Evolutionary conservation across 257 asterid genomes (phyloP).

Genomic region (Linderniella brevidens): DNA sequence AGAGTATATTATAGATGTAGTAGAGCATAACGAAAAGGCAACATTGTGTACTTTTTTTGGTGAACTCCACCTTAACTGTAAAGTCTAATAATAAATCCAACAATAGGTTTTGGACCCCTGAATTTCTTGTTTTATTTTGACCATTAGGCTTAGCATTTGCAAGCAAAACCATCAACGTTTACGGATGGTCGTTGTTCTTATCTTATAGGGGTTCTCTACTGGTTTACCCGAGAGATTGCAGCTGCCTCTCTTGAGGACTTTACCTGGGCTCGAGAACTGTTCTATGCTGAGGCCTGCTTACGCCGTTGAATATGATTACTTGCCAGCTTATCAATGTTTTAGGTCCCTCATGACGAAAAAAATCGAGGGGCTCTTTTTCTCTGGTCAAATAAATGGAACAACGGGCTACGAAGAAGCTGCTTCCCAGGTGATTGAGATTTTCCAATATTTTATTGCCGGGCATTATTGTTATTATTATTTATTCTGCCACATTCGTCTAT

Average conservation of each 20-base stretch:
- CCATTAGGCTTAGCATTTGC: too few relatives aligned
- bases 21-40: too few relatives aligned
- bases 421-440: conserved; percentile 58
- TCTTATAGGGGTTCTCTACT: conserved; percentile 80
- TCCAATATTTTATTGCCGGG: neutral
- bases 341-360: conserved; percentile 94
- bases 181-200: conserved; percentile 4
- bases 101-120: too few relatives aligned
- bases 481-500: conserved; percentile 6
- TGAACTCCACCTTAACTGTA: too few relatives aligned
- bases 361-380: conserved; percentile 88
- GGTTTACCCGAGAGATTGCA: conserved; percentile 96
- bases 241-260: conserved; percentile 78
- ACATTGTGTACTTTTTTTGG: too few relatives aligned
- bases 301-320: conserved; percentile 95
- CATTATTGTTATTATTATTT: conserved; percentile 1
- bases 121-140: neutral
- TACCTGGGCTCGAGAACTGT: conserved; percentile 96
- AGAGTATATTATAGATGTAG: too few relatives aligned
- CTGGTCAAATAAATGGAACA: conserved; percentile 98
- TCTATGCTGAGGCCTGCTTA: conserved; percentile 98
- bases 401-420: conserved; percentile 99
- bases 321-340: conserved; percentile 93
- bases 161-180: too few relatives aligned
- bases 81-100: too few relatives aligned